Percentiles rank a stretch among this genome's conserved stretches.
These are phyloP conservation scores for Aureoboletus auriporus DNA, from an alignment of 768 basidiomycete genomes.

Conservation along the genomic window DNA sequence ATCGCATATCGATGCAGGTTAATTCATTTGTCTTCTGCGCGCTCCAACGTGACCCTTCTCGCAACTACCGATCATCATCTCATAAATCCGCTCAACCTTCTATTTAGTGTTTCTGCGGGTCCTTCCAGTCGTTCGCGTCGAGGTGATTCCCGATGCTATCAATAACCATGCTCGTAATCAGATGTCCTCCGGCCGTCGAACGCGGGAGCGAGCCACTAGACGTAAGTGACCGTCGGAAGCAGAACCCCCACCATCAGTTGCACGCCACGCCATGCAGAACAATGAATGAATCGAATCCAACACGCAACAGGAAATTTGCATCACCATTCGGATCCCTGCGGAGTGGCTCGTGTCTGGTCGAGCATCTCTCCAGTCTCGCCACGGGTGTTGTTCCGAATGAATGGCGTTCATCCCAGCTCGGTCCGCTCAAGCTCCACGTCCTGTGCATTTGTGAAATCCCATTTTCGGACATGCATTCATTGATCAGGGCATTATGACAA, in stretches of 20 bases:
- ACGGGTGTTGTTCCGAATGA: conserved; percentile 8
- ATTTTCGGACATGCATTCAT: conserved; percentile 7
- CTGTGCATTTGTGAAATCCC: conserved; percentile 25
- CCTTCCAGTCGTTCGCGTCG: conserved; percentile 14
- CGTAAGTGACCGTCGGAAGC: conserved; percentile 29
- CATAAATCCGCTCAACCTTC: conserved; percentile 26
- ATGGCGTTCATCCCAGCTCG: conserved; percentile 6
- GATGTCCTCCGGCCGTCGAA: conserved; percentile 15
- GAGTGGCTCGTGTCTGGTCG: conserved; percentile 9
- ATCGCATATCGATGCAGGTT: conserved; percentile 13
- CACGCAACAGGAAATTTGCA: conserved; percentile 10
- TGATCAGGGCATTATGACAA: conserved; percentile 16
- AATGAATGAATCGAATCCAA: conserved; percentile 16
- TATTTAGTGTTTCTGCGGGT: conserved; percentile 21
- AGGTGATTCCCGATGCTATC: conserved; percentile 21
- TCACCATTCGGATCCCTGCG: conserved; percentile 14
- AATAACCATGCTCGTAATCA: conserved; percentile 14
- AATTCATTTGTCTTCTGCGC: conserved; percentile 18
- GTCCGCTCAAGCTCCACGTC: conserved; percentile 29
- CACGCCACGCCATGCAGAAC: not conserved
- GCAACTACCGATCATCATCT: conserved; percentile 21
- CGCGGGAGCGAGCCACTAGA: conserved; percentile 31
- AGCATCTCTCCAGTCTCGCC: conserved; percentile 3
- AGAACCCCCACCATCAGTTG: conserved; percentile 16
- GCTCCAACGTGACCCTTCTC: too few relatives aligned